These are phyloP conservation scores for Metschnikowia rubicola DNA, from an alignment of 805 yeast genomes.

Conservation along the genomic window DNA sequence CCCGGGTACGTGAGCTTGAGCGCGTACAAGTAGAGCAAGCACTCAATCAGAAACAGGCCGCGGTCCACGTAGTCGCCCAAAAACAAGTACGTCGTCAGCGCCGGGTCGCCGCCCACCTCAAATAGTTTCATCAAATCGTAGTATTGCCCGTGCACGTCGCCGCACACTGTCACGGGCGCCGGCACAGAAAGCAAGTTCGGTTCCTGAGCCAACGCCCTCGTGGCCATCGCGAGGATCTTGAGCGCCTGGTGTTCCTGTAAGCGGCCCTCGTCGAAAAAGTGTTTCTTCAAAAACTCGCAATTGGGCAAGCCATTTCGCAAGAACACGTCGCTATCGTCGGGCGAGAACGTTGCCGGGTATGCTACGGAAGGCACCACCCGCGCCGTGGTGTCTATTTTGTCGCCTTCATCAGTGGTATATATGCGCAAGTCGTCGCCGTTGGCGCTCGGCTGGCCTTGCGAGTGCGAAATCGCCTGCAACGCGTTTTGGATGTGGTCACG, in stretches of 20 bases:
- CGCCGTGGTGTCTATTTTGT: conserved; percentile 50
- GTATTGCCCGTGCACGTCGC: conserved; percentile 96
- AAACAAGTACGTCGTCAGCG: conserved; percentile 70
- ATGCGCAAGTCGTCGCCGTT: conserved; percentile 37
- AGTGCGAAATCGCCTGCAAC: conserved; percentile 45
- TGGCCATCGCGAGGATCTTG: conserved; percentile 62
- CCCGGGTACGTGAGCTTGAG: conserved; percentile 73
- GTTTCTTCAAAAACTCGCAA: conserved; percentile 64
- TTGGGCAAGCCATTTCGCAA: conserved; percentile 64
- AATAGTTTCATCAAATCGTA: conserved; percentile 85
- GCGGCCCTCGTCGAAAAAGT: conserved; percentile 79
- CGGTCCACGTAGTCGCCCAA: conserved; percentile 95
- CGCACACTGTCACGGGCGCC: conserved; percentile 94
- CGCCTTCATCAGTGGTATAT: conserved; percentile 58
- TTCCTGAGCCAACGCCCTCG: conserved; percentile 59
- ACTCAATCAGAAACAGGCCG: conserved; percentile 86
- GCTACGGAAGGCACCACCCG: conserved; percentile 55
- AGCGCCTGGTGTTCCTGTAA: conserved; percentile 67
- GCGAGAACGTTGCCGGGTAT: conserved; percentile 63
- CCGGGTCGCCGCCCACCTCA: conserved; percentile 91
- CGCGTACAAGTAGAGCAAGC: conserved; percentile 70
- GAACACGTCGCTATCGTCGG: conserved; percentile 69
- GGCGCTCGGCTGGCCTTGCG: conserved; percentile 11
- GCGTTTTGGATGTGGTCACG: conserved; percentile 58
- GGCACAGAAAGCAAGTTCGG: conserved; percentile 79